Conservation (phyloP, 768 basidiomycete genomes). For the Steccherinum ochraceum region DNA sequence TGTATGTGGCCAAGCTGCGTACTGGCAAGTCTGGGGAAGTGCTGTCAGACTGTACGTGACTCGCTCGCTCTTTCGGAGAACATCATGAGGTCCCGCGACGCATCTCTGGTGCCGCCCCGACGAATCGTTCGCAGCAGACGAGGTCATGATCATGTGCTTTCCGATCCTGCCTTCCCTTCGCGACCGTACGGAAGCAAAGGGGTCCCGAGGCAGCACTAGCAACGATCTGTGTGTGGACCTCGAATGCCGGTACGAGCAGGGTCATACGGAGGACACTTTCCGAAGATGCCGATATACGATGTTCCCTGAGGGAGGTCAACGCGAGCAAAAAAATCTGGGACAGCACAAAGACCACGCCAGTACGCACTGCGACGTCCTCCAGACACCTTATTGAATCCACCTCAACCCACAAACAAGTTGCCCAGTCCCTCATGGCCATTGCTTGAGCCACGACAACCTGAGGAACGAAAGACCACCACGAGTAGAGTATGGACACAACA, state of each 20-base stretch:
- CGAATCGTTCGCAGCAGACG: not conserved
- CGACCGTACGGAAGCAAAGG: not conserved
- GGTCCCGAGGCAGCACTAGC: slow-evolving; percentile 1
- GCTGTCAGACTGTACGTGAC: slow-evolving; percentile 2
- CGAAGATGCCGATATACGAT: not conserved
- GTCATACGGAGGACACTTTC: not conserved
- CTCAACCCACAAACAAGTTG: not conserved
- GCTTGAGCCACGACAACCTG: not conserved
- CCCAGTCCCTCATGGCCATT: not conserved
- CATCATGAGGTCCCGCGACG: slow-evolving; percentile 2
- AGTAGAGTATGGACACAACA: not conserved
- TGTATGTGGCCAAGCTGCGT: not conserved
- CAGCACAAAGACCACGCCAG: not conserved
- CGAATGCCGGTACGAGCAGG: not conserved
- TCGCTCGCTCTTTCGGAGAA: not conserved
- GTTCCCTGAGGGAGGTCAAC: not conserved
- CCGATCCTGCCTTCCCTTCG: slow-evolving; percentile 1
- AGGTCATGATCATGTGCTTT: not conserved
- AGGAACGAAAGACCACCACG: not conserved
- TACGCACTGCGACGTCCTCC: not conserved
- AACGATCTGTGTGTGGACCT: slow-evolving; percentile 4
- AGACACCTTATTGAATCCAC: not conserved
- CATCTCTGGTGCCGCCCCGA: slow-evolving; percentile 2
- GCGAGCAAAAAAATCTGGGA: not conserved
- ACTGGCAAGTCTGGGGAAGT: not conserved